Conservation (phyloP, 371 early-diverging fungal genomes). For the Mucor mucedo region DNA sequence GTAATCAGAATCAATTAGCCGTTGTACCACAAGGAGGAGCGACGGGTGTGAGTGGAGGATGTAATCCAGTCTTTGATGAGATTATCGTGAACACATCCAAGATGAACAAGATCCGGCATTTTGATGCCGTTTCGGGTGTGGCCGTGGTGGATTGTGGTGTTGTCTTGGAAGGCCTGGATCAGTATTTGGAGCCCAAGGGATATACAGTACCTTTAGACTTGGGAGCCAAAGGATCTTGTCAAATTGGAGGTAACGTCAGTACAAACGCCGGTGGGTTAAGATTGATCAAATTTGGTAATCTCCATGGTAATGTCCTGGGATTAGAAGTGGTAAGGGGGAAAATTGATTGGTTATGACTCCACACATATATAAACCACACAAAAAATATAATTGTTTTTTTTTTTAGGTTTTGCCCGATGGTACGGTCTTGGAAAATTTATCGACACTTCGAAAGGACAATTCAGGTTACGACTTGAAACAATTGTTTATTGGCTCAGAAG, state of each 20-base stretch:
- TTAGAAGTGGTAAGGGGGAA: conserved; percentile 67
- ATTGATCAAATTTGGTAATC: conserved; percentile 87
- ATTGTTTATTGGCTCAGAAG: conserved; percentile 95
- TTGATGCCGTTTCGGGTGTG: conserved; percentile 84
- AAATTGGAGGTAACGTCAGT: conserved; percentile 94
- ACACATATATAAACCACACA: not conserved
- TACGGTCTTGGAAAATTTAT: conserved; percentile 80
- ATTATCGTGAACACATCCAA: conserved; percentile 78
- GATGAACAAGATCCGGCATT: conserved; percentile 78
- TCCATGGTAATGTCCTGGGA: conserved; percentile 91
- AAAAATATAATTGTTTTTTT: too few species aligned
- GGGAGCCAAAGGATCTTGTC: conserved; percentile 86
- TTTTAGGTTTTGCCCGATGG: conserved; percentile 87
- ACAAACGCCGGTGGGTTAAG: conserved; percentile 97
- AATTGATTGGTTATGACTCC: not conserved
- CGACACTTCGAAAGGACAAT: conserved; percentile 84
- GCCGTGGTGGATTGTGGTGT: conserved; percentile 89
- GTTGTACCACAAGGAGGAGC: conserved; percentile 97
- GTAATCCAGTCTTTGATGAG: conserved; percentile 89
- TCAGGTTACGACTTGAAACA: conserved; percentile 95
- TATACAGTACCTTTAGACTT: conserved; percentile 88
- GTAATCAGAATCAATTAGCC: conserved; percentile 80
- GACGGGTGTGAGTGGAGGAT: conserved; percentile 77
- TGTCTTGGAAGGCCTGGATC: conserved; percentile 84
- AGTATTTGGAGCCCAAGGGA: conserved; percentile 75